A percentile compares a stretch with the other conserved stretches of the same genome.
Conservation (phyloP, 352 stramenopile genomes). For the Proteromonas lacertae region DNA sequence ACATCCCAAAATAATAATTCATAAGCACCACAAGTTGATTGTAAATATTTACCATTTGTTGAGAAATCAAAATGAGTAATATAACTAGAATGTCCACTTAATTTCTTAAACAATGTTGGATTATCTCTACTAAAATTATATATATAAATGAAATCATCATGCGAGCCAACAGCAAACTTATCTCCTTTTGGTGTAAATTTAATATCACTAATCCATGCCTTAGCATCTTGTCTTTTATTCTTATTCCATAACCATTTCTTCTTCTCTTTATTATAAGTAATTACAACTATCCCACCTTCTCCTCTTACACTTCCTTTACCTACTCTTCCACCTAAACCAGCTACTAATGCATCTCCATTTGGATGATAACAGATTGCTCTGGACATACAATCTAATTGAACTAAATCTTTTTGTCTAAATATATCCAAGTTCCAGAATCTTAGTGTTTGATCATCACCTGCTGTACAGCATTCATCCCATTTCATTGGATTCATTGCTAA, state of each 20-base stretch:
- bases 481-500: slow-evolving; percentile 33
- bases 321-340: slow-evolving; percentile 21
- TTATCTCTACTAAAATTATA: slow-evolving; percentile 31
- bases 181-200: slow-evolving; percentile 38
- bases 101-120: slow-evolving; percentile 19
- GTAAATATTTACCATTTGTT: not conserved
- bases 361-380: slow-evolving; percentile 40
- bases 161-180: slow-evolving; percentile 22
- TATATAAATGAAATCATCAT: slow-evolving; percentile 41
- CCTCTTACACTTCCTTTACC: slow-evolving; percentile 15
- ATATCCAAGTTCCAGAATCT: slow-evolving; percentile 30
- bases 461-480: slow-evolving; percentile 34
- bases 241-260: too few relatives aligned
- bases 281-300: slow-evolving; percentile 4
- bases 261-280: slow-evolving; percentile 1
- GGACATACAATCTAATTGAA: not conserved
- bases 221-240: too few relatives aligned
- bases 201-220: slow-evolving; percentile 20
- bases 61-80: slow-evolving; percentile 36
- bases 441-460: slow-evolving; percentile 38
- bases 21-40: slow-evolving; percentile 1
- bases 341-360: slow-evolving; percentile 38
- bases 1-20: slow-evolving; percentile 1
- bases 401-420: not conserved
- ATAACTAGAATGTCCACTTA: slow-evolving; percentile 1